A percentile compares a stretch with the other conserved stretches of the same genome.
Evolutionary conservation across 352 stramenopile species (phyloP).

Genomic region (Phytophthora cactorum): DNA sequence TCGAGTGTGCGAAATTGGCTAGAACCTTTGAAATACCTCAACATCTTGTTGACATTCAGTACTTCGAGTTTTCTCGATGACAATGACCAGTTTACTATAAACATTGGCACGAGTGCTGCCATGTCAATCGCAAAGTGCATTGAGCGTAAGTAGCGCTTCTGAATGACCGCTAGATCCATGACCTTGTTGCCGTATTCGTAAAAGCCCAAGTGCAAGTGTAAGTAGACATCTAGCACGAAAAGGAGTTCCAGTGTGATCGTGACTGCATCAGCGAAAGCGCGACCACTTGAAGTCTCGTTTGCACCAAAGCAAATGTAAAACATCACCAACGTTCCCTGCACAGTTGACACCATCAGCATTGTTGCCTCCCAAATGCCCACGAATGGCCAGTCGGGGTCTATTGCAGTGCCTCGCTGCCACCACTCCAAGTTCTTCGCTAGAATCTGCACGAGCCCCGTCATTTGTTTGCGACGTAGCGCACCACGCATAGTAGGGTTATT

Average conservation of each 20-base stretch:
- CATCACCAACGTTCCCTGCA: constrained; percentile 52
- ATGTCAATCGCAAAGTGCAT: constrained; percentile 51
- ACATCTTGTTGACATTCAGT: constrained; percentile 64
- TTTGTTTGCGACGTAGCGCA: constrained; percentile 25
- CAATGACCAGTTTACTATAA: constrained; percentile 47
- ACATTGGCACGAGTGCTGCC: constrained; percentile 47
- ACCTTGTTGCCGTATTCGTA: constrained; percentile 77
- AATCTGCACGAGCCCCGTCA: constrained; percentile 21
- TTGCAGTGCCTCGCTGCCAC: constrained; percentile 36
- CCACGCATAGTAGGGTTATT: constrained; percentile 33
- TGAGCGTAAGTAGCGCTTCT: constrained; percentile 50
- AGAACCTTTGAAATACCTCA: constrained; percentile 57
- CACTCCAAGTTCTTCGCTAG: constrained; percentile 40
- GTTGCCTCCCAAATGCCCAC: constrained; percentile 58
- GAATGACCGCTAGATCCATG: constrained; percentile 52
- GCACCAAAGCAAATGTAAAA: constrained; percentile 60
- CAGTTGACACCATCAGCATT: constrained; percentile 47
- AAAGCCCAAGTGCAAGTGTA: constrained; percentile 59
- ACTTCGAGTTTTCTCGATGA: constrained; percentile 36
- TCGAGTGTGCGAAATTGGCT: constrained; percentile 54
- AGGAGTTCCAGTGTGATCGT: constrained; percentile 48
- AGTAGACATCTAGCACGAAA: constrained; percentile 58
- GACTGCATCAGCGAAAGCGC: constrained; percentile 34
- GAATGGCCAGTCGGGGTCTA: constrained; percentile 60
- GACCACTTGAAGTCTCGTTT: constrained; percentile 3